Base-by-base conservation (phyloP, 2,329 filamentous ascomycete genomes). In the Exserohilum turcica region DNA sequence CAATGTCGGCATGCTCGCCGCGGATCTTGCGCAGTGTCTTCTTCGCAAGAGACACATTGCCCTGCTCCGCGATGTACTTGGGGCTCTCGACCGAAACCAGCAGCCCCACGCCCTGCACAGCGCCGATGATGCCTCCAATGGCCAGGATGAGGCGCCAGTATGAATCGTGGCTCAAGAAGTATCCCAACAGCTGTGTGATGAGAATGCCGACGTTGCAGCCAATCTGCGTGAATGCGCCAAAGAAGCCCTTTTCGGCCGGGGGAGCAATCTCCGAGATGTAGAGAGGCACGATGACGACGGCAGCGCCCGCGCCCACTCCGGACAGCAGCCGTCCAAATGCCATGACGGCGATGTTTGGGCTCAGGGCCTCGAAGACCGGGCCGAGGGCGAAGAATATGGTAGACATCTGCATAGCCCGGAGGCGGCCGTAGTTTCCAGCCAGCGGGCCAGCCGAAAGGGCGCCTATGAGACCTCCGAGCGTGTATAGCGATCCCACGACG, bases 251-350 rank as follows among this genome's bases (percentile, higher is more conserved):
- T 60, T 88, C 84, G 13, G 70, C 71, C 1, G 75, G 75, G 33
- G 93, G 94, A 0, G 92, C 88, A 21, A 97, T 84, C 75, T 99
- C 94, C 39, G 91, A 92, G 63, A 99, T 91, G 78, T 96, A 99
- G 16, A 99, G 84, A 0, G 94, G 94, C 2, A 95, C 92, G 31
- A 97, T 90, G 16, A 99, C 94, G 2, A 94, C 93, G 1, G 92
- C 86, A 2, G 92, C 91, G 18, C 94, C 94, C 5, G 92, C 92
- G 6, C 90, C 92, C 1, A 96, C 72, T 9, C 94, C 94, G 7
- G 90, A 88, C 12, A 97, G 71, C 18, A 96, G 79, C 18, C 94
- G 84, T 5, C 93, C 94, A 13, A 90, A 57, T 0, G 84, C 83
- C 75, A 99, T 80, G 27, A 89, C 71, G 2, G 81, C 75, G 15